These are phyloP conservation scores for Fraxinus nigra DNA, from an alignment of 305 asterid genomes.

Conservation along the genomic window DNA sequence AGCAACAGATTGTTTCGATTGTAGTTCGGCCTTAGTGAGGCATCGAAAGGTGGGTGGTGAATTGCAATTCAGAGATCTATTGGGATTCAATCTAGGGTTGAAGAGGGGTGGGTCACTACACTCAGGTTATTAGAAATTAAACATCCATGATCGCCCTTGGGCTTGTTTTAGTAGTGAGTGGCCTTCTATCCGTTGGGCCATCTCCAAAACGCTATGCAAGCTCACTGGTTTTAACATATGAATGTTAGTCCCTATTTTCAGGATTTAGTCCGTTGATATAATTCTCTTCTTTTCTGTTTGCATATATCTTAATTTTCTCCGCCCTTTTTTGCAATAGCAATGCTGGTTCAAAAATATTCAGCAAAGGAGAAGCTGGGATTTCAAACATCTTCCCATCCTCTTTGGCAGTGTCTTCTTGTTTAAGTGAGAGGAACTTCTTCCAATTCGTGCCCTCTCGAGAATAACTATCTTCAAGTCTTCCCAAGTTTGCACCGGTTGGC, in stretches of 20 bases:
- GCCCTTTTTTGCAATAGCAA: neutral
- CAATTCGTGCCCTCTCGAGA: neutral
- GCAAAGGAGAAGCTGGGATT: neutral
- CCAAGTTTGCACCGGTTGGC: neutral
- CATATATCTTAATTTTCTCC: neutral
- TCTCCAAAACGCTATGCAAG: neutral
- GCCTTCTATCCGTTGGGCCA: neutral
- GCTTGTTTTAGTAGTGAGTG: neutral
- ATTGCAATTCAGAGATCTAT: neutral
- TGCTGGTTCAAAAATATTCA: neutral
- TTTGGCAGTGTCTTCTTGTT: neutral
- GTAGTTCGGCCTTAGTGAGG: neutral
- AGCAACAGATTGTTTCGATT: neutral
- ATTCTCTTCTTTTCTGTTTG: neutral
- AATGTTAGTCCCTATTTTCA: neutral
- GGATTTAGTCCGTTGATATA: neutral
- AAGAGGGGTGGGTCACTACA: neutral
- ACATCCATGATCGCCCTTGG: neutral
- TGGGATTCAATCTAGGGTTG: neutral
- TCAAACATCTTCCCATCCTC: neutral
- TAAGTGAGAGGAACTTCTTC: neutral
- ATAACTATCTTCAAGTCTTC: neutral
- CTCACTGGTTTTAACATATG: neutral
- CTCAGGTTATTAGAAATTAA: neutral
- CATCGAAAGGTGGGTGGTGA: neutral